Percentiles rank a stretch among this genome's conserved stretches.
Evolutionary conservation across 345 rosid species (phyloP).

Genomic region (Syzygium grande): DNA sequence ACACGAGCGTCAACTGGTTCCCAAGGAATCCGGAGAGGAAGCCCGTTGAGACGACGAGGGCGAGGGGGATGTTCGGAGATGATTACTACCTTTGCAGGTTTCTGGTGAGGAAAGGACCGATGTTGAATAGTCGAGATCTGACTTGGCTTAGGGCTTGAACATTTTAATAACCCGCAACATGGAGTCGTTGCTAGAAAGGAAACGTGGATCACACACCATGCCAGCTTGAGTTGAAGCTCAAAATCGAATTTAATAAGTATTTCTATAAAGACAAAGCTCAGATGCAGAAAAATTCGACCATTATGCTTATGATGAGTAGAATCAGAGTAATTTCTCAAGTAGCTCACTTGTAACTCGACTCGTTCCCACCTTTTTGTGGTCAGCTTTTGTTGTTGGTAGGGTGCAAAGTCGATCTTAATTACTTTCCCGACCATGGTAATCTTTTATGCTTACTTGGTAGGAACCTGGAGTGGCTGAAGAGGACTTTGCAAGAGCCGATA

Average conservation of each 20-base stretch:
- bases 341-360: neutral
- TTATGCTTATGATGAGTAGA: too few species aligned
- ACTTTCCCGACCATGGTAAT: neutral
- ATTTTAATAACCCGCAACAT: too few species aligned
- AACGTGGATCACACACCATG: too few species aligned
- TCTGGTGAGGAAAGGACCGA: slow-evolving; percentile 36
- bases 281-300: too few species aligned
- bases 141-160: neutral
- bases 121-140: neutral
- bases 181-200: too few species aligned
- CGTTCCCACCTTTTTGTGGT: neutral
- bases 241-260: too few species aligned
- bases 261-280: too few species aligned
- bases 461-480: slow-evolving; percentile 57
- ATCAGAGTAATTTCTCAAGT: too few species aligned
- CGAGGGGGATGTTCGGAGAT: slow-evolving; percentile 50
- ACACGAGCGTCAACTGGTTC: slow-evolving; percentile 27
- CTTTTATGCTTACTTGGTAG: slow-evolving; percentile 10
- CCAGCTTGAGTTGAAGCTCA: too few species aligned
- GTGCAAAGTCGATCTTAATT: neutral
- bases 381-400: neutral
- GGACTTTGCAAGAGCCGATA: slow-evolving; percentile 48
- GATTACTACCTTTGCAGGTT: slow-evolving; percentile 71
- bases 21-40: slow-evolving; percentile 40
- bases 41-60: slow-evolving; percentile 29